phyloP scores from a whole-genome alignment of 805 yeast species.

The Danielozyma ontarioensis region DNA sequence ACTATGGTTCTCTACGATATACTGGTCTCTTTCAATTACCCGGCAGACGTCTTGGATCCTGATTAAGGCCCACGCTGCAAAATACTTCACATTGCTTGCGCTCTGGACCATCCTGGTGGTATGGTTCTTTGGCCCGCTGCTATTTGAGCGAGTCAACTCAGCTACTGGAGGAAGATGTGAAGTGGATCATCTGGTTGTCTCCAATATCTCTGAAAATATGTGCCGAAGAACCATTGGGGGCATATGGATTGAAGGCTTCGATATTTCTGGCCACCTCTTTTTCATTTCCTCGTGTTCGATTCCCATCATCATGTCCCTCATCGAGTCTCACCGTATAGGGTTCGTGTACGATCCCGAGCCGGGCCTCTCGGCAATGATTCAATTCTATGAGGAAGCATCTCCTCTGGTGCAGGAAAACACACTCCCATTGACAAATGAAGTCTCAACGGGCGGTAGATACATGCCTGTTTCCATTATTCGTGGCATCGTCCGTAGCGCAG shows the following conservation, averaged over 20 bases:
- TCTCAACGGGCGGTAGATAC: background rate
- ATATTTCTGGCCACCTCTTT: conserved; percentile 49
- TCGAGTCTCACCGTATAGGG: conserved; percentile 5
- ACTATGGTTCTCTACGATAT: conserved; percentile 21
- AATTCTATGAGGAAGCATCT: background rate
- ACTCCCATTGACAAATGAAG: background rate
- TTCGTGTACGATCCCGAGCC: too few relatives aligned
- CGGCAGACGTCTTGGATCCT: too few relatives aligned
- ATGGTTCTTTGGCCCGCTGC: conserved; percentile 33
- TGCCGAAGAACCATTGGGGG: conserved; percentile 21
- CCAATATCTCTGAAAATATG: too few relatives aligned
- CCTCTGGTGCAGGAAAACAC: background rate
- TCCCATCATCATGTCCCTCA: too few relatives aligned
- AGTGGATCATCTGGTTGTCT: too few relatives aligned
- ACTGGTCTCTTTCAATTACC: conserved; percentile 7
- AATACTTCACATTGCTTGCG: conserved; percentile 7
- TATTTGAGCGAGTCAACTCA: conserved; percentile 22
- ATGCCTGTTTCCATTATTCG: background rate
- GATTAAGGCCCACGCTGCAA: conserved; percentile 1
- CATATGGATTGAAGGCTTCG: conserved; percentile 47
- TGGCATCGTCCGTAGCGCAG: conserved; percentile 1
- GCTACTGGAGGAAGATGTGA: conserved; percentile 11
- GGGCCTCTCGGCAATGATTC: background rate
- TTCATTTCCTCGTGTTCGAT: conserved; percentile 38
- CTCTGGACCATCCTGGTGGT: conserved; percentile 8